Evolutionary conservation across 352 stramenopile species (phyloP), one percentile per base, ranked within the genome.

Genomic region (Phytophthora chlamydospora): DNA sequence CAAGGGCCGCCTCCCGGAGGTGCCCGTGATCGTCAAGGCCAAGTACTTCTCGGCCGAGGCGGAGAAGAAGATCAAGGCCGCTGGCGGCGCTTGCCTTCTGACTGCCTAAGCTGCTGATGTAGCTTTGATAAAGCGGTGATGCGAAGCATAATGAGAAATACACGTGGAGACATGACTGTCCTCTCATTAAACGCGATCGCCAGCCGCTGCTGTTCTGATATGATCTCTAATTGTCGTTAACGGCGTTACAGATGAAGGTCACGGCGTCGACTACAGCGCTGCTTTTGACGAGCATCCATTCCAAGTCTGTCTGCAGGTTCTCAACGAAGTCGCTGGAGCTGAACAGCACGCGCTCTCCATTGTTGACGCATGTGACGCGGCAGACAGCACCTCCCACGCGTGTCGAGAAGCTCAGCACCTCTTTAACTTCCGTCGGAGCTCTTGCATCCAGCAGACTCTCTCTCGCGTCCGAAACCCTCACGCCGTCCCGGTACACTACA

Each of bases 11-110:
- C 96, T 99, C 41, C 95, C 95, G 13, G 75, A 90, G 54, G 86
- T 99, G 52, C 98, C 98, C 48, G 78, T 99, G 40, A 99, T 99
- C 83, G 98, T 99, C 58, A 99, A 99, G 93, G 97, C 98, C 57
- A 99, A 99, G 81, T 99, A 97, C 87, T 99, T 99, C 85, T 98
- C 90, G 61, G 95, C 98, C 69, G 88, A 96, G 68, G 98, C 98
- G n/a, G 98, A 99, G 85, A 98, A 99, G 87, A 99, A 99, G 89
- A 99, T 99, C 77, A 99, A 99, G 84, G 97, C 81, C 53, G 97
- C 96, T 49, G 98, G 98, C 76, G 98, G 98, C 66, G 98, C 97
- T 45, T 99, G 96, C 83, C 81, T 99, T 60, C 83, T 99, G 57
- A 97, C 90, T 76, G 96, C 96, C 76, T 99, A 99, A 98, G 81